Conservation (phyloP, 805 yeast species). For the Henningerozyma blattae region DNA sequence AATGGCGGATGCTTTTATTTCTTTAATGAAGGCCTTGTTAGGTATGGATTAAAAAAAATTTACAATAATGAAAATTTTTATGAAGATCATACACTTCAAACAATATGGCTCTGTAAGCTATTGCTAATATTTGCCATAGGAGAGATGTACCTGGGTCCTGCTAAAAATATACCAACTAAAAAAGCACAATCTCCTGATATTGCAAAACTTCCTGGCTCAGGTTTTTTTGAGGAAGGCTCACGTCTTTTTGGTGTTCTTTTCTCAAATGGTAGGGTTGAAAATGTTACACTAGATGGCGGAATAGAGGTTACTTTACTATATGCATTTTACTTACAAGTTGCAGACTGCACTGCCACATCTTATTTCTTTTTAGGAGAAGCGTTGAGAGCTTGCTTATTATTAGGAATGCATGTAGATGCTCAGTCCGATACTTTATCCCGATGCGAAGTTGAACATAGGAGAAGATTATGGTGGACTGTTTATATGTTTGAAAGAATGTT, state of each 20-base stretch:
- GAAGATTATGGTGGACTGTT: conserved; percentile 80
- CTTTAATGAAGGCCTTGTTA: conserved; percentile 71
- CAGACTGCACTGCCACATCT: conserved; percentile 73
- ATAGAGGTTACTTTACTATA: conserved; percentile 62
- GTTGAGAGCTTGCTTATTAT: conserved; percentile 52
- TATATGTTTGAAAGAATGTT: conserved; percentile 77
- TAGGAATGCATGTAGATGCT: conserved; percentile 77
- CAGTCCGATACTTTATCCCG: conserved; percentile 54
- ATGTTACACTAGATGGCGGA: conserved; percentile 61
- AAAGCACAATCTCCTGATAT: neutral
- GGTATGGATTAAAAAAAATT: conserved; percentile 49
- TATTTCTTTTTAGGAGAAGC: conserved; percentile 74
- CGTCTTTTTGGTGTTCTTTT: conserved; percentile 65
- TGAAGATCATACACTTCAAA: conserved; percentile 41
- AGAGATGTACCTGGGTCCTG: conserved; percentile 68
- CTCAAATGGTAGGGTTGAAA: conserved; percentile 71
- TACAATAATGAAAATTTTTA: conserved; percentile 28
- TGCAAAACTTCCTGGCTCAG: conserved; percentile 53
- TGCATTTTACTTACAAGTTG: conserved; percentile 73
- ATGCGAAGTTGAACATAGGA: conserved; percentile 69
- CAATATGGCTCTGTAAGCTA: conserved; percentile 73
- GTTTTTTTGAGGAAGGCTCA: conserved; percentile 70
- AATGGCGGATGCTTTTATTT: conserved; percentile 80
- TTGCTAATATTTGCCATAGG: conserved; percentile 66
- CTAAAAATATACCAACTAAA: neutral